Evolutionary conservation across 129 eudicot genomes (phyloP), one percentile per base, ranked within the genome.

Genomic region (Helichrysum umbraculigerum): DNA sequence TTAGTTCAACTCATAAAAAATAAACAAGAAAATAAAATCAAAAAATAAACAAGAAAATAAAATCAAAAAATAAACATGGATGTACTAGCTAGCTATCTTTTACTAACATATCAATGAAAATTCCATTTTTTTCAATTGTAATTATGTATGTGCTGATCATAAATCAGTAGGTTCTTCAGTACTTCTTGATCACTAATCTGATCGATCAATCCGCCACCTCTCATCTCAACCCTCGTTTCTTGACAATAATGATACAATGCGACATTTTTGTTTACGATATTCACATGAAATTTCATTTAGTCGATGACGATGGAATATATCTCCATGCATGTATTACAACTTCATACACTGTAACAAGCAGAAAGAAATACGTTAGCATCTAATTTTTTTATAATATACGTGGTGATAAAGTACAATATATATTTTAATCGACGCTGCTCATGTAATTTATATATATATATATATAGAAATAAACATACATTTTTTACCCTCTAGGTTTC

Each of bases 241-340:
- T 29, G 63, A 79, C 56, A 19, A 73, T 30, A 32, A 56, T 73
- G 47, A 42, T 32, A 7, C 47, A 32, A 72, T 7, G 52, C 42
- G 15, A n/a, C 60, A 30, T 10, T n/a, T 54, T 44, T 72, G 0
- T 30, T 22, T 54, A 35, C 7, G 20, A 66, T 73, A 73, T 79
- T 58, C 79, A 57, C 79, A 73, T 66, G 20, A 73, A 61, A 28
- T 73, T 32, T 72, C 30, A 32, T 35, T 74, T 16, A 30, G 79
- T 37, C 25, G 58, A 32, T 21, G 59, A 58, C 5, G 64, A 80
- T 72, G 64, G 35, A 28, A 57, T 58, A 17, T 41, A 67, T 80
- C 71, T 42, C 25, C 57, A 68, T 80, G 75, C 75, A 80, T 66
- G 70, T 57, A 67, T 79, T 67, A 41, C 20, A 80, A 58, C 75